Conservation (phyloP, 495 filamentous ascomycete genomes). For the Lasiosphaeriaceae sp. region DNA sequence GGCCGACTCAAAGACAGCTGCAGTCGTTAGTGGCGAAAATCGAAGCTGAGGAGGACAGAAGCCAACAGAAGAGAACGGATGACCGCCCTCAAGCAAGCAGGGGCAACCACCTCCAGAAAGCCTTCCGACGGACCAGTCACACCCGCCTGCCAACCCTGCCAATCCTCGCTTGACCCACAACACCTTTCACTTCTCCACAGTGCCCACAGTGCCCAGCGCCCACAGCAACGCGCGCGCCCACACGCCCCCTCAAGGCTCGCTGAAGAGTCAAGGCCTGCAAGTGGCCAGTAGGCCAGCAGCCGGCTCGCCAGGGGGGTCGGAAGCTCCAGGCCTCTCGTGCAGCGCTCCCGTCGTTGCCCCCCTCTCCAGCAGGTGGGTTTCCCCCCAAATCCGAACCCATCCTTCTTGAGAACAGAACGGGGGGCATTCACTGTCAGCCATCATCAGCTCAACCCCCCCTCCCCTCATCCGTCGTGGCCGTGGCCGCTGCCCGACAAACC, state of each 20-base stretch:
- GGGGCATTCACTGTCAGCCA: slow-evolving; percentile 2
- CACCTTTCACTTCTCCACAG: slow-evolving; percentile 20
- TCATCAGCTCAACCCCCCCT: slow-evolving; percentile 10
- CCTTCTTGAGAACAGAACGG: slow-evolving; percentile 5
- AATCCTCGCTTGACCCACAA: slow-evolving; percentile 3
- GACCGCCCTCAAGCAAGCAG: slow-evolving; percentile 17
- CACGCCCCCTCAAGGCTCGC: slow-evolving; percentile 7
- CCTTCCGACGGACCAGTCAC: slow-evolving; percentile 13
- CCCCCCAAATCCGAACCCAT: slow-evolving; percentile 1
- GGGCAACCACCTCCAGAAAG: too few relatives aligned
- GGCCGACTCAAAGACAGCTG: slow-evolving; percentile 10
- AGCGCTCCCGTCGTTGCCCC: slow-evolving; percentile 3
- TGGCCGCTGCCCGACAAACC: slow-evolving; percentile 25
- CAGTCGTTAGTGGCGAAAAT: slow-evolving; percentile 13
- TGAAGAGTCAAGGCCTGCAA: not conserved
- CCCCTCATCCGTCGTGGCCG: slow-evolving; percentile 20
- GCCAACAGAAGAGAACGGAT: slow-evolving; percentile 27
- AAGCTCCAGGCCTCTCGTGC: not conserved
- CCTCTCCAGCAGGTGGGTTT: not conserved
- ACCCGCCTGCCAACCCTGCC: not conserved
- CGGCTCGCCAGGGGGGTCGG: slow-evolving; percentile 7
- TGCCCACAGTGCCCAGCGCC: not conserved
- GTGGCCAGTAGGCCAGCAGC: not conserved
- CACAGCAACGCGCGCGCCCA: too few relatives aligned
- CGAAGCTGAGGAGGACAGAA: slow-evolving; percentile 26